phyloP scores from a whole-genome alignment of 371 early-diverging fungal genomes.

The Cokeromyces recurvatus region DNA sequence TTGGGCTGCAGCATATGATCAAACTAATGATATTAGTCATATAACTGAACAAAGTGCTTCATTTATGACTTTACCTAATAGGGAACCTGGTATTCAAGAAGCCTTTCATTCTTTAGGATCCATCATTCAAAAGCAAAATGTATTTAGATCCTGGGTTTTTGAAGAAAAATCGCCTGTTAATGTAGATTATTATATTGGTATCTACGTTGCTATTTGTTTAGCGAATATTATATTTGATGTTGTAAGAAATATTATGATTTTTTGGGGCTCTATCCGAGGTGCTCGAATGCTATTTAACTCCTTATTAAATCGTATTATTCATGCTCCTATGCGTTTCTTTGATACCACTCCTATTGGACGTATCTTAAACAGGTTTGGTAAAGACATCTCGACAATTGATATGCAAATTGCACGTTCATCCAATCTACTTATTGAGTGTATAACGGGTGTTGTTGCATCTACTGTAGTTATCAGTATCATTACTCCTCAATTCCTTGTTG shows the following conservation, averaged over 20 bases:
- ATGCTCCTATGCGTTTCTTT: conserved; percentile 79
- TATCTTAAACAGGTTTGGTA: conserved; percentile 85
- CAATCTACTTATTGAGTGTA: conserved; percentile 27
- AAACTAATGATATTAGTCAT: neutral
- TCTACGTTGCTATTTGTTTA: conserved; percentile 16
- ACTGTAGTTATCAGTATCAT: conserved; percentile 58
- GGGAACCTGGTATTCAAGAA: conserved; percentile 1
- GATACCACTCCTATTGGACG: conserved; percentile 92
- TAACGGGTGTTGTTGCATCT: conserved; percentile 46
- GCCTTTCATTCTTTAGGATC: conserved; percentile 22
- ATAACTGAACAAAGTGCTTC: neutral
- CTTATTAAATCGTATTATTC: conserved; percentile 53
- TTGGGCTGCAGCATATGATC: conserved; percentile 23
- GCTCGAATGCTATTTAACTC: conserved; percentile 48
- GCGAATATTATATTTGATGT: conserved; percentile 10
- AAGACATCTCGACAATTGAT: conserved; percentile 41
- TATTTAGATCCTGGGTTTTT: conserved; percentile 25
- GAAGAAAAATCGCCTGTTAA: conserved; percentile 13
- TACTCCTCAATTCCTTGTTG: conserved; percentile 54
- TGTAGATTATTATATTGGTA: conserved; percentile 23
- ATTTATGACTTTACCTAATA: neutral
- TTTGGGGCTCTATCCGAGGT: conserved; percentile 54
- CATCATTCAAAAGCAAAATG: conserved; percentile 14
- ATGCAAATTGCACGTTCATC: conserved; percentile 29
- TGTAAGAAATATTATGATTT: conserved; percentile 25